These are phyloP conservation scores for Leishmania braziliensis DNA, from an alignment of 208 protist species.

Conservation along the genomic window DNA sequence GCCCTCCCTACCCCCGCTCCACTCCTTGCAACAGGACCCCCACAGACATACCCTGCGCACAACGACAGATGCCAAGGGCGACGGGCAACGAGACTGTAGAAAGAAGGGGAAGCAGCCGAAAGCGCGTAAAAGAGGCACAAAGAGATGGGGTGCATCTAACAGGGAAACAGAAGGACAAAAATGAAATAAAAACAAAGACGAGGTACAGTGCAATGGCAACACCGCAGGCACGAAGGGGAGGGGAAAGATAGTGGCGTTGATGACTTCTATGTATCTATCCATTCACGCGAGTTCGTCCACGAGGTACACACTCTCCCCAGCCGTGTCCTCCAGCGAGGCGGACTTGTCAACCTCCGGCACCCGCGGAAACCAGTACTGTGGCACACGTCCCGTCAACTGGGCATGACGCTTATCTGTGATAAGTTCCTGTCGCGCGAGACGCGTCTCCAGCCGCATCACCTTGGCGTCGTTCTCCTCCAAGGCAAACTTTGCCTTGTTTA, in stretches of 20 bases:
- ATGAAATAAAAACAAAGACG: conserved; percentile 3
- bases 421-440: conserved; percentile 58
- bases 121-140: not conserved
- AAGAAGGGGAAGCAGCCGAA: not conserved
- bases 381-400: conserved; percentile 50
- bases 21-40: not conserved
- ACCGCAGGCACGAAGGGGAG: not conserved
- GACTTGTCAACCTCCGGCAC: conserved; percentile 45
- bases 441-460: conserved; percentile 71
- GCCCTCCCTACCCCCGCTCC: not conserved
- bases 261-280: conserved; percentile 2
- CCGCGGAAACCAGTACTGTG: conserved; percentile 53
- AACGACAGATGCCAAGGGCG: not conserved
- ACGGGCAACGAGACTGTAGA: not conserved
- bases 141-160: conserved; percentile 1
- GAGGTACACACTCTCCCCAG: conserved; percentile 80
- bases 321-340: conserved; percentile 59
- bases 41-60: not conserved
- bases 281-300: conserved; percentile 62
- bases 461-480: conserved; percentile 80
- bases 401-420: conserved; percentile 71
- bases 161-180: not conserved
- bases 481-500: conserved; percentile 66
- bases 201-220: not conserved
- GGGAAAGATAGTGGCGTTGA: not conserved